Evolutionary conservation across 2,329 filamentous ascomycete species (phyloP).

Genomic region (Rhinocladiella similis): DNA sequence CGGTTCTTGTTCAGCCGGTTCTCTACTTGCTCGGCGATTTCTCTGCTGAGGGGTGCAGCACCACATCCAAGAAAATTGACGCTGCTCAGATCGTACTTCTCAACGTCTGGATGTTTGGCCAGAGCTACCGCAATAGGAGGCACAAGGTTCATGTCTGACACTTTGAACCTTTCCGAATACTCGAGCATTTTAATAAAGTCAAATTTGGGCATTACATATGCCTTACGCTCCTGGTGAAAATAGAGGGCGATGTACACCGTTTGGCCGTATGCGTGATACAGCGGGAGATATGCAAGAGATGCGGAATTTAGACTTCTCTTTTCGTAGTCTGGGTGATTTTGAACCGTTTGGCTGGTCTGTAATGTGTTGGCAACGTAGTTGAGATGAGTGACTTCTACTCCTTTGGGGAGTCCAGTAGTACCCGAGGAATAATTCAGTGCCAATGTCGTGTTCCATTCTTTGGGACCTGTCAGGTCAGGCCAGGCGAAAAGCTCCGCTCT

Average conservation of each 20-base stretch:
- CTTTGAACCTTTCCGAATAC: slow-evolving; percentile 65
- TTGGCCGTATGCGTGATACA: slow-evolving; percentile 75
- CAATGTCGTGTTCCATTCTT: slow-evolving; percentile 46
- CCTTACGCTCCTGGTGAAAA: slow-evolving; percentile 57
- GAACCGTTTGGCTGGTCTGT: slow-evolving; percentile 22
- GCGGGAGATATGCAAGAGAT: slow-evolving; percentile 69
- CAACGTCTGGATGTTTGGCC: slow-evolving; percentile 67
- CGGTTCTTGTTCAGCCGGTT: slow-evolving; percentile 49
- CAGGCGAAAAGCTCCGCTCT: slow-evolving; percentile 27
- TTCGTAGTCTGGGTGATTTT: slow-evolving; percentile 52
- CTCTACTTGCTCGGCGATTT: slow-evolving; percentile 60
- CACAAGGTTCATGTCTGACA: slow-evolving; percentile 67
- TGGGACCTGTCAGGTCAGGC: slow-evolving; percentile 38
- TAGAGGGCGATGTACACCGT: slow-evolving; percentile 66
- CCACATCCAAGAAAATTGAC: slow-evolving; percentile 62
- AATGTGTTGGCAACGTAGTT: slow-evolving; percentile 69
- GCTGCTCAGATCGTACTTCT: slow-evolving; percentile 67
- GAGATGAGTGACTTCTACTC: slow-evolving; percentile 74
- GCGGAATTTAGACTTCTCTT: slow-evolving; percentile 43
- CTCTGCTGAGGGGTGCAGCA: slow-evolving; percentile 66
- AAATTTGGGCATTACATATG: slow-evolving; percentile 78
- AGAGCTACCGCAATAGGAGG: slow-evolving; percentile 75
- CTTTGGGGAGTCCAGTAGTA: slow-evolving; percentile 81
- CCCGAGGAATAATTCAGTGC: slow-evolving; percentile 74
- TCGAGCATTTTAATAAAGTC: slow-evolving; percentile 72